A percentile compares a stretch with the other conserved stretches of the same genome.
Conservation (phyloP, 148 eudicot species). For the Rhododendron simsii region DNA sequence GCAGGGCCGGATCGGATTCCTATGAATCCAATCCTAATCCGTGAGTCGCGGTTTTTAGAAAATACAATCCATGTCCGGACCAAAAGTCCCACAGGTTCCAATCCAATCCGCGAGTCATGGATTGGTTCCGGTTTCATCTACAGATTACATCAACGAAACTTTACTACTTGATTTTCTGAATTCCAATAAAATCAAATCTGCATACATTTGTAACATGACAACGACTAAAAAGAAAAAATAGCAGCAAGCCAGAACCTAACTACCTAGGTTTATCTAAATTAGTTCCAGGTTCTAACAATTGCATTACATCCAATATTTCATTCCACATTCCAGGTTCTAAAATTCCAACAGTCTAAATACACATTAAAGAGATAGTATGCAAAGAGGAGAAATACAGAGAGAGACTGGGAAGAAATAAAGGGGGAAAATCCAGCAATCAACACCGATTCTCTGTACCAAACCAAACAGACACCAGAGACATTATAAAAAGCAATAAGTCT, state of each 20-base stretch:
- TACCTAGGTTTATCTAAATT: not conserved
- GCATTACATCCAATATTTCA: not conserved
- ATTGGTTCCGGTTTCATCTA: not conserved
- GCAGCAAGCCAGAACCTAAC: not conserved
- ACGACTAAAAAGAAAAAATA: too few species aligned
- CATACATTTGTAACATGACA: not conserved
- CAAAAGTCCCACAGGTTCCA: not conserved
- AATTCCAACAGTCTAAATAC: not conserved
- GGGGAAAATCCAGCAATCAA: not conserved
- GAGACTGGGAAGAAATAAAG: not conserved
- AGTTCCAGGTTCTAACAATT: not conserved
- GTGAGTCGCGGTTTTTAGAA: not conserved
- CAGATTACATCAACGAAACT: not conserved
- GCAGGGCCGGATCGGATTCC: not conserved
- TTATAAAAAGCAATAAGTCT: not conserved
- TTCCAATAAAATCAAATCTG: not conserved
- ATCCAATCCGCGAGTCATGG: not conserved
- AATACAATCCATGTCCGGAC: not conserved
- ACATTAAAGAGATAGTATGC: not conserved
- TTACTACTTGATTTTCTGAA: not conserved
- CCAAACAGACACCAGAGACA: not conserved
- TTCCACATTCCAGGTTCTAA: not conserved
- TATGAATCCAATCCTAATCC: not conserved
- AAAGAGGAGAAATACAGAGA: not conserved
- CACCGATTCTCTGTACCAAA: not conserved